Base-by-base conservation (phyloP, 768 basidiomycete genomes). In the Calocybe cyanea region DNA sequence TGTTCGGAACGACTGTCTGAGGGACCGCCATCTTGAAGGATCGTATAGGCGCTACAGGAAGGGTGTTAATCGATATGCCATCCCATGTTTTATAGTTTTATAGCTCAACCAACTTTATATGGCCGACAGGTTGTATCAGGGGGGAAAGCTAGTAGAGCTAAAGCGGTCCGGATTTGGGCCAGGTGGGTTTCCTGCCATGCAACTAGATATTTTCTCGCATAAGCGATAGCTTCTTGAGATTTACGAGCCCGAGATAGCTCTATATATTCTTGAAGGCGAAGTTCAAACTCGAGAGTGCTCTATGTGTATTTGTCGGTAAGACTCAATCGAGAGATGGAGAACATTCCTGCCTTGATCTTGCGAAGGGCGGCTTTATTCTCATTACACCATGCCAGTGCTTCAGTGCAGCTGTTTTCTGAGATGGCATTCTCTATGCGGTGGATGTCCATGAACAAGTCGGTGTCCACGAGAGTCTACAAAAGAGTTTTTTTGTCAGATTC, bases 201-300 rank as follows among this genome's bases (percentile, higher is more conserved):
- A 8, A 83, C 64, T 4, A 99, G 75, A 59, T 96, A 73, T 63
- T 89, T 95, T 63, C 78, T 77, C 14, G 78, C 75, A 66, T 98
- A 96, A 1, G 78, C 72, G 51, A 98, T 92, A 7, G 96, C 96
- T 43, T 88, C 87, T 36, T 70, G 58, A 8, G 68, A 71, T 61
- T 83, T 81, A 28, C 80, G 63, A 3, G 72, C 67, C 28, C 96
- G 75, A 25, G 84, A 80, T 4, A 99, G 76, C 65, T 99, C 96
- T 59, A 98, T 93, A 63, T 87, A 97, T 65, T 97, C 92, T 66
- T 99, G 96, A 33, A 96, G 75, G 36, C 96, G 83, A 38, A 99
- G 80, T 54, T 93, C 88, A 64, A 98, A 98, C 70, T 99, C 96
- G 35, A 99, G 81, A 7, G 91, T 86, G 67, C 87, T 92, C 93